Base-by-base conservation (phyloP, 805 yeast species). In the Vanderwaltozyma yarrowii region DNA sequence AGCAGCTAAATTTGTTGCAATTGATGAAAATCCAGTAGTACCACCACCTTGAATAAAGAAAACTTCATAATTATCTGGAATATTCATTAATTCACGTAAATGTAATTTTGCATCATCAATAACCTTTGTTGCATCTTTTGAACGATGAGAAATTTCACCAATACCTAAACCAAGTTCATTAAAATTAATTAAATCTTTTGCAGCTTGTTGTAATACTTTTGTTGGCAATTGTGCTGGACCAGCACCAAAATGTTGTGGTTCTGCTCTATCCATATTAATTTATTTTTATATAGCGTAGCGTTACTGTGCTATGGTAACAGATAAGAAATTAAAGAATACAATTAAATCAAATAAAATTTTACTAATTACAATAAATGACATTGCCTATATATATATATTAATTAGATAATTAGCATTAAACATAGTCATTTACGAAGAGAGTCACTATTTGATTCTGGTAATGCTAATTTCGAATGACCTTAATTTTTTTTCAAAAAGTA, bases 41-140 rank as follows among this genome's bases (percentile, higher is more conserved):
- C 97, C 98, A 45, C 99, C 98, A 47, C 98, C 97, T 67, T 92
- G 99, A 64, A 89, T 62, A 65, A 89, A 92, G 58, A 92, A 80
- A 2, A 89, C 89, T 60, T 87, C 96, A 59, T 92, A 94, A 24
- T 94, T 80, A 43, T 84, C 94, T 24, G 97, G 97, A 36, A 92
- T 76, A 41, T 68, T 55, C 57, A 87, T 63, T 39, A 92, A 65
- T 53, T 82, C 64, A 29, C 53, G 66, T 53, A 92, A 65, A 52
- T 80, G 74, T 30, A 62, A 65, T 62, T 84, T 86, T 31, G 97
- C 77, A 45, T 73, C 73, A 45, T 86, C 79, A 45, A 92, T 79
- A 40, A 92, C 80, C 40, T 71, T 67, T 20, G 71, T 70, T 20
- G 96, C 98, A 23, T 83, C 82, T 40, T 74, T 70, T 4, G 96